Base-by-base conservation (phyloP, 768 basidiomycete genomes). In the Mycena sanguinolenta region DNA sequence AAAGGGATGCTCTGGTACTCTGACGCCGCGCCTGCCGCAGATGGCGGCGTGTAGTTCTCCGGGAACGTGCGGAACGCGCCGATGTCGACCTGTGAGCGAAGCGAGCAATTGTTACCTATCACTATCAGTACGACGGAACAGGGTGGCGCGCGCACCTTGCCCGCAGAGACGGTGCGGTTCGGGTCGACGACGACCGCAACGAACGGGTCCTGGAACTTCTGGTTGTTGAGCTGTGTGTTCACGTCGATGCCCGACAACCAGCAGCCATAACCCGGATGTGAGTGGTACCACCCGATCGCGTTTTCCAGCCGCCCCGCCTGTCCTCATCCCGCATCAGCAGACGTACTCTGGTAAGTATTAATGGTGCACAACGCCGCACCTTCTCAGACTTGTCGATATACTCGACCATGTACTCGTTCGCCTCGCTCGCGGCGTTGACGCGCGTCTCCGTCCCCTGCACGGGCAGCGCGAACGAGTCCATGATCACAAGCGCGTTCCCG, bases 241-340 rank as follows among this genome's bases (percentile, higher is more conserved):
- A 99, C 98, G 76, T 99, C 98, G 82, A 99, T 99, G 28, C 98
- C 98, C 16, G 97, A 98, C 12, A 99, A 84, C 98, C 98, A 99
- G 80, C 98, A 99, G 21, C 98, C 98, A 78, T 99, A 99, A 17
- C 98, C 98, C 7, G 98, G 98, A 83, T 99, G 98, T 19, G 96
- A 97, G 80, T 98, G 96, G 79, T 98, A 98, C 96, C 96, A 97
- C n/a, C 96, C 96, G 73, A 97, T 94, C 9, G 91, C 92, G 78
- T 96, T 91, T 79, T 97, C 96, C 57, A 90, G 84, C 76, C 96
- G 84, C 59, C 92, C 93, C 17, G 94, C 96, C 91, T 98, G 54
- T 8, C 32, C 0, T n/a, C 21, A n/a, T n/a, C 42, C 36, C 36
- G 36, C 36, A 38, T 38, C 14, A 38, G 36, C 14, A 14, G 8